Evolutionary conservation across 805 yeast species (phyloP), one percentile per base, ranked within the genome.

Genomic region (Metschnikowia baotianmanensis): DNA sequence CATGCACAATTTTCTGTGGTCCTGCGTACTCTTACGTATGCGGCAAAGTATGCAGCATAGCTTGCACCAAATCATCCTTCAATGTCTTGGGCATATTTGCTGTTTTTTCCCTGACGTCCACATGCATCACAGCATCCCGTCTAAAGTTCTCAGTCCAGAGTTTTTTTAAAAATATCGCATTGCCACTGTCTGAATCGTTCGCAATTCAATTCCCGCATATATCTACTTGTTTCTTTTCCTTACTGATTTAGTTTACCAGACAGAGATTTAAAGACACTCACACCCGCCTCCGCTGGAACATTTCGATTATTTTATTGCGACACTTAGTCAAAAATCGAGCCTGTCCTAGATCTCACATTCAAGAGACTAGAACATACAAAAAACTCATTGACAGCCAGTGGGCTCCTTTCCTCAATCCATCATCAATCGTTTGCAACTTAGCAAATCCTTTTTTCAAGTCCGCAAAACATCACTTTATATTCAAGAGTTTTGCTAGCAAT

Each of bases 21-120:
- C 27, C 8, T 11, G 25, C 27, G 29, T 23, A 32, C 34, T 13
- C 35, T 28, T 29, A 38, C 38, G 18, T 23, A n/a, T 10, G 18
- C 38, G 38, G 33, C 28, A 23, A 34, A 21, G 31, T 24, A 11
- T 35, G 36, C 39, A 31, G 39, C 43, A 25, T 20, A 36, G 36
- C 16, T 35, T 40, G 39, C 43, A 31, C 29, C 39, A 15, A 34
- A 9, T 26, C n/a, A 32, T 30, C 12, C 12, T 15, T 12, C 13
- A n/a, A 12, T 34, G 38, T 34, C 30, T 29, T 34, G 27, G 31
- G 11, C 23, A 15, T n/a, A 24, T 34, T 39, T 39, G 36, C 41
- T 28, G 26, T 23, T 19, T 28, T 24, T 10, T 7, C 28, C 25
- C 28, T 25, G 27, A 26, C 38, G 38, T 29, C 31, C 15, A 18